Percentiles rank a stretch among this genome's conserved stretches.
Evolutionary conservation across 2,329 filamentous ascomycete genomes (phyloP).

Genomic region (Acrocalymma vagum): DNA sequence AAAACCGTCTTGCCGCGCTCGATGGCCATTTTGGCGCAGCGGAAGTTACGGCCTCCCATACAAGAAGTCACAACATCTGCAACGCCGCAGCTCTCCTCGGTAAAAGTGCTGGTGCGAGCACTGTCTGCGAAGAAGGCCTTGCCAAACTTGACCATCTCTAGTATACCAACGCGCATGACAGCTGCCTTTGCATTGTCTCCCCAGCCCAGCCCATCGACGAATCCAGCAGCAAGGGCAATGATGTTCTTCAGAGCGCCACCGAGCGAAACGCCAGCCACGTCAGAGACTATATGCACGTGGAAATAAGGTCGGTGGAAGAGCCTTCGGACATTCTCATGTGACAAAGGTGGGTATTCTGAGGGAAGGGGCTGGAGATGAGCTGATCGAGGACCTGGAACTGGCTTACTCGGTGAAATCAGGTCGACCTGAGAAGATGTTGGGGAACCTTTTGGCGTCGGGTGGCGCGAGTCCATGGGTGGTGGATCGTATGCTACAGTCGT

Average conservation of each 20-base stretch:
- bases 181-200: constrained; percentile 99
- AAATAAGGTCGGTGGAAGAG: constrained; percentile 98
- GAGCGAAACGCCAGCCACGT: constrained; percentile 96
- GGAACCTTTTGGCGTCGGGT: constrained; percentile 66
- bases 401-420: constrained; percentile 60
- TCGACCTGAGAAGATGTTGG: constrained; percentile 60
- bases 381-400: constrained; percentile 66
- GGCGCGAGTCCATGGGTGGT: constrained; percentile 84
- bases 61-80: constrained; percentile 96
- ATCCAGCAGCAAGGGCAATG: constrained; percentile 91
- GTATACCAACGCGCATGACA: constrained; percentile 92
- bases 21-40: constrained; percentile 88
- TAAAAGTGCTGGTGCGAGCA: constrained; percentile 85
- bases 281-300: constrained; percentile 90
- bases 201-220: constrained; percentile 95
- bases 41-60: constrained; percentile 90
- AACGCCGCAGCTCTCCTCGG: constrained; percentile 94
- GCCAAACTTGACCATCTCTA: constrained; percentile 97
- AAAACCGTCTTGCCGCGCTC: constrained; percentile 80
- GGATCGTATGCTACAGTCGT: constrained; percentile 97
- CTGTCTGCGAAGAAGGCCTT: constrained; percentile 90
- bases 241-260: constrained; percentile 97
- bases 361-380: constrained; percentile 80
- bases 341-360: constrained; percentile 82
- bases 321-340: constrained; percentile 81